These are phyloP conservation scores for Hypsizygus ulmarius DNA, from an alignment of 1,284 basidiomycete species.

Conservation along the genomic window DNA sequence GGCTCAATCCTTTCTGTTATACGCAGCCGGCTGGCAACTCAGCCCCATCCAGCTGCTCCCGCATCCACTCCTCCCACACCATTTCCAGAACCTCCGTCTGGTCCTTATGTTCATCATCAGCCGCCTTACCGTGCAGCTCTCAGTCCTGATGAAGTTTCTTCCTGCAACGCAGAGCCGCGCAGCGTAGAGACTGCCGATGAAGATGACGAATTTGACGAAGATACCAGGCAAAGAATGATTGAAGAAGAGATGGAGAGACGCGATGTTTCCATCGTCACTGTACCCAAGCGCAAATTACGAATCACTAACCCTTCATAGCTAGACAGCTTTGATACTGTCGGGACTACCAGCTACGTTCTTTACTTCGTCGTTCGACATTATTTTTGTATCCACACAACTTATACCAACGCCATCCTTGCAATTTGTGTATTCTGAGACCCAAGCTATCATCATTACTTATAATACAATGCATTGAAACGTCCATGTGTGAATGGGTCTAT, in stretches of 20 bases:
- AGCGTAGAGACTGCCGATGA: constrained; percentile 53
- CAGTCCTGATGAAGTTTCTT: constrained; percentile 44
- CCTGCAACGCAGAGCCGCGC: constrained; percentile 36
- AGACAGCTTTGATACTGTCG: constrained; percentile 8
- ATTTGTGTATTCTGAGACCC: background rate
- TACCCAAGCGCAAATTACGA: constrained; percentile 70
- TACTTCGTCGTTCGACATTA: constrained; percentile 9
- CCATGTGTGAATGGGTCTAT: background rate
- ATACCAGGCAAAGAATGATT: constrained; percentile 65
- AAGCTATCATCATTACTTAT: no score
- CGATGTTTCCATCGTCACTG: constrained; percentile 77
- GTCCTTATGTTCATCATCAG: constrained; percentile 63
- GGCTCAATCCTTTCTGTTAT: constrained; percentile 56
- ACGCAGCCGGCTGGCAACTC: constrained; percentile 43
- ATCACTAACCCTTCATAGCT: constrained; percentile 62
- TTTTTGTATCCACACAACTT: constrained; percentile 13
- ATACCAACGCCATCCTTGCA: constrained; percentile 6
- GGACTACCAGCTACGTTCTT: constrained; percentile 4
- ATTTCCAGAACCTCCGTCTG: constrained; percentile 45
- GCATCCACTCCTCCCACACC: constrained; percentile 37
- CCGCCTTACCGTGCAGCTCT: constrained; percentile 51
- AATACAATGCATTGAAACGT: no score
- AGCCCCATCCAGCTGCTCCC: constrained; percentile 24
- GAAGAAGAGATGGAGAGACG: constrained; percentile 77
- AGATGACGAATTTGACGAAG: constrained; percentile 72